These are phyloP conservation scores for Sorghum bicolor DNA, from an alignment of 176 grass and related monocot species.

Conservation along the genomic window DNA sequence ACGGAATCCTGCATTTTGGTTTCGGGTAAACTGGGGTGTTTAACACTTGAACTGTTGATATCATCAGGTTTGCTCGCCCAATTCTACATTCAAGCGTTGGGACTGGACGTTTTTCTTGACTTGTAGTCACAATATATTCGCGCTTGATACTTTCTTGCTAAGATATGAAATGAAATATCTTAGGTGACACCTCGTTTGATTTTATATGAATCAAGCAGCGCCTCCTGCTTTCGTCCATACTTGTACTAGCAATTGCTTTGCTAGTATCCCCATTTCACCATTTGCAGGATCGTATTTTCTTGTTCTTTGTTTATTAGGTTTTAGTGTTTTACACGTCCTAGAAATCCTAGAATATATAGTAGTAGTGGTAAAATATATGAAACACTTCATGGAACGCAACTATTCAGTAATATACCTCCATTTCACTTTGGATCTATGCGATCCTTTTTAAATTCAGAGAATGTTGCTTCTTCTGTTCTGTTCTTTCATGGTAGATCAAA, in stretches of 20 bases:
- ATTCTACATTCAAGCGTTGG: neutral
- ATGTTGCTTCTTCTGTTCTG: neutral
- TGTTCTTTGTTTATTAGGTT: neutral
- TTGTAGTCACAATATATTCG: neutral
- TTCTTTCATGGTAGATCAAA: neutral
- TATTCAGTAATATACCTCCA: neutral
- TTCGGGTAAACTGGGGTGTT: neutral
- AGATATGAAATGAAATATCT: neutral
- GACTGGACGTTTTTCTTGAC: neutral
- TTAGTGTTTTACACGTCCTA: neutral
- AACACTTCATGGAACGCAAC: neutral
- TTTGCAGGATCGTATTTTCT: neutral
- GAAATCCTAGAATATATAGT: no score
- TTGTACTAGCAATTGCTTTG: neutral
- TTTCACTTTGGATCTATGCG: neutral
- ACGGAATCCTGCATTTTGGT: neutral
- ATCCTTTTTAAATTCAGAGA: constrained; percentile 8
- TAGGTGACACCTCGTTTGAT: neutral
- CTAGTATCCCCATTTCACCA: neutral
- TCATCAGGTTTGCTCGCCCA: neutral
- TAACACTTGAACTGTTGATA: neutral
- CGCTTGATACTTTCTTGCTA: neutral
- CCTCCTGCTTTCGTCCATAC: neutral
- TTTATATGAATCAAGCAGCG: neutral
- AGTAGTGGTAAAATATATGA: neutral